Base-by-base conservation (phyloP, 768 basidiomycete species). In the Rhodocollybia butyracea region DNA sequence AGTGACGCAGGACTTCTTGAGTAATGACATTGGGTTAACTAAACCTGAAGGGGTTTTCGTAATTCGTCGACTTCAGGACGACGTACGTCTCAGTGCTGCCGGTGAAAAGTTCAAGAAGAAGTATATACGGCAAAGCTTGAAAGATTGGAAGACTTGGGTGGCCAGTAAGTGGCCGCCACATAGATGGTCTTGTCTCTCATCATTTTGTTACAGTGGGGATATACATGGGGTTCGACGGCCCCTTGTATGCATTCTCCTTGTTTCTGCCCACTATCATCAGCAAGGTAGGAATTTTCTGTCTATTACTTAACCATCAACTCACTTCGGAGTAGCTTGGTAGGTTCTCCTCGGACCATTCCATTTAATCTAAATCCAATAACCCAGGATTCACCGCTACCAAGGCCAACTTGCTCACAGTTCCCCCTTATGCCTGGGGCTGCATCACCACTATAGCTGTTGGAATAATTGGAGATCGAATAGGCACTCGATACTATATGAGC, bases 391-490 rank as follows among this genome's bases (percentile, higher is more conserved):
- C 70, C 36, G 82, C 86, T 11, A 89, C 86, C 1, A 67, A 73
- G 24, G 87, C 89, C 2, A 91, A 91, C 63, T 66, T 91, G 11
- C 73, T 92, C 15, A 87, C 86, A 0, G 88, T 91, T 3, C 89
- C 89, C 1, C 85, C 90, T 27, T 91, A 91, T 63, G 80, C 77
- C 5, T 88, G 85, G 48, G 82, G 84, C 19, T 87, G 87, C 60
- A 66, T 88, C 34, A 71, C 88, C 62, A 91, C 89, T 4, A 76
- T 80, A 57, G 55, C 72, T 30, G 70, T 88, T 43, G 88, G 88
- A 17, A 74, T 84, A 56, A 60, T 82, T 22, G 85, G 85, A 22
- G 88, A 89, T 62, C 76, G 79, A 6, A 68, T 78, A 24, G 81
- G 80, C n/a, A 73, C 71, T 41, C 75, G 86, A 21, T 82, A 73